phyloP scores from a whole-genome alignment of 2,329 filamentous ascomycete genomes.

The Ophiocordyceps polyrhachis-furcata region DNA sequence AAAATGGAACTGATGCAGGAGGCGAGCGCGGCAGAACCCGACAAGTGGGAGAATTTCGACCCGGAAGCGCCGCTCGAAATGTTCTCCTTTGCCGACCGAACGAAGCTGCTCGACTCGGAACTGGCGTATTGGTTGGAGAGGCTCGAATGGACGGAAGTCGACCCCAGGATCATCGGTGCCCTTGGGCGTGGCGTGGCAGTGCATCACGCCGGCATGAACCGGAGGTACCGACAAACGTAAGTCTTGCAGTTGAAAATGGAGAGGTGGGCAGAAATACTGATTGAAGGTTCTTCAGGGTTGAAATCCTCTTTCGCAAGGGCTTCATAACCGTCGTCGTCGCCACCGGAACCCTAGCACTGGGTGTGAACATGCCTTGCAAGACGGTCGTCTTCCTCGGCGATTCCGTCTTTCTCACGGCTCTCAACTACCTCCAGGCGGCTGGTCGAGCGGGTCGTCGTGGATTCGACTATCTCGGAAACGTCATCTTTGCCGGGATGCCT shows the following conservation, averaged over 20 bases:
- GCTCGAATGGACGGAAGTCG: constrained; percentile 25
- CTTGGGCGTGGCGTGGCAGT: constrained; percentile 53
- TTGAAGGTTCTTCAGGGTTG: constrained; percentile 24
- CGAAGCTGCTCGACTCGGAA: constrained; percentile 37
- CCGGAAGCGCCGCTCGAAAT: constrained; percentile 41
- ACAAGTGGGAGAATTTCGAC: constrained; percentile 45
- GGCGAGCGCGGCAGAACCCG: constrained; percentile 31
- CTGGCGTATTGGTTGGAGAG: constrained; percentile 33
- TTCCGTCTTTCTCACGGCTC: constrained; percentile 50
- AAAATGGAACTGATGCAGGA: constrained; percentile 38
- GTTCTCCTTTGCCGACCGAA: constrained; percentile 48
- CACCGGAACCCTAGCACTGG: constrained; percentile 56
- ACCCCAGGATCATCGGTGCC: constrained; percentile 35
- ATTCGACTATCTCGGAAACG: constrained; percentile 64
- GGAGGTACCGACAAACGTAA: constrained; percentile 50
- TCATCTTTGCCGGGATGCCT: constrained; percentile 54
- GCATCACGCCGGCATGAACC: constrained; percentile 66
- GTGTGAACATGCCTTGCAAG: constrained; percentile 73
- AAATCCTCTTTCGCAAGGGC: constrained; percentile 56
- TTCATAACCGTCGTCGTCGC: constrained; percentile 54
- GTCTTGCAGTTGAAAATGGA: constrained; percentile 4
- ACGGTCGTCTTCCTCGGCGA: constrained; percentile 64
- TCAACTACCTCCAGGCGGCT: constrained; percentile 60
- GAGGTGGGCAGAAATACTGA: neutral
- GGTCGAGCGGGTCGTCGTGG: constrained; percentile 65